Evolutionary conservation across 768 basidiomycete species (phyloP), one percentile per base, ranked within the genome.

Genomic region (Holtermanniella nyarrowii): DNA sequence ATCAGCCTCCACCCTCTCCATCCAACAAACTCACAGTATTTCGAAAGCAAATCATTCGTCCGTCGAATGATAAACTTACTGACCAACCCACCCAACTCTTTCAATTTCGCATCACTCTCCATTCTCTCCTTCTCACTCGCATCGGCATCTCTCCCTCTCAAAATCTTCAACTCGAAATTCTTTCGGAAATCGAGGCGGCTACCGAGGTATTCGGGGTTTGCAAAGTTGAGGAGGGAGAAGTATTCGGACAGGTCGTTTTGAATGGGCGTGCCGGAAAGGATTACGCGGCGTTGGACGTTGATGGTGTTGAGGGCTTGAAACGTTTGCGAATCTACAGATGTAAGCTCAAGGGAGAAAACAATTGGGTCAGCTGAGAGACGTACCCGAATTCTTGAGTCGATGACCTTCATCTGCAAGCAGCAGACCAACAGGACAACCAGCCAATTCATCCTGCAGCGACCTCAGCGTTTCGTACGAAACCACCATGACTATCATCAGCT

Each of bases 361-460:
- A 22, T 18, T 20, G 26, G 25, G 22, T 22, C 16, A 20, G 50
- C n/a, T 46, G n/a, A n/a, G 46, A 21, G 49, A 73, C 76, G 48
- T 57, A 86, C 90, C 86, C 44, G 86, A 86, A 67, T 99, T 99
- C 75, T 99, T 99, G 53, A 99, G 75, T 46, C 93, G 77, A 74
- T 99, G 93, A 3, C 93, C 93, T 74, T 99, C 93, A 62, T 99
- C 93, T 56, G 89, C 93, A 25, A 99, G 79, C n/a, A 99, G 73
- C 14, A 99, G 73, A 1, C 95, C 95, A 44, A 99, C 86, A 47
- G 77, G 81, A 57, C 86, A 88, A 51, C 78, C 80, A 3, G 82
- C 82, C 11, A 97, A 77, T 62, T 91, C 80, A 0, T 72, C 80
- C 5, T 82, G 78, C 12, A 96, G 75, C 3, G 84, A 84, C 18